phyloP scores from a whole-genome alignment of 2,329 filamentous ascomycete genomes.

The Fusarium protoensiforme region DNA sequence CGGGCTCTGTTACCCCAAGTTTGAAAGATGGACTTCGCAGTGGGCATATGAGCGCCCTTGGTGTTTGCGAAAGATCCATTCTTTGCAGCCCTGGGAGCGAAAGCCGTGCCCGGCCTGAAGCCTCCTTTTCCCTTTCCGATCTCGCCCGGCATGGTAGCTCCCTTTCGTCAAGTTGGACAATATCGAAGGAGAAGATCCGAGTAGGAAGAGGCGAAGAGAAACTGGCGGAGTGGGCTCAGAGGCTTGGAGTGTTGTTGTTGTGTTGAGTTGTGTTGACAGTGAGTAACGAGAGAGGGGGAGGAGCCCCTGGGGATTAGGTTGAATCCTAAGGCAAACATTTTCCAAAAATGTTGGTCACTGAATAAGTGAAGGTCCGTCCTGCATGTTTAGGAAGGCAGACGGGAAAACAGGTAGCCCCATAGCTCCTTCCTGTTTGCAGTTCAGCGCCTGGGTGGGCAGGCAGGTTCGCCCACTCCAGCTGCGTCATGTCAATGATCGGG shows the following conservation, averaged over 20 bases:
- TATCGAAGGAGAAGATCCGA: too few species aligned
- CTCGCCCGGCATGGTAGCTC: conserved; percentile 7
- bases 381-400: background rate
- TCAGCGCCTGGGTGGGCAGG: background rate
- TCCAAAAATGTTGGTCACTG: background rate
- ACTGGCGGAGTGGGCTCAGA: background rate
- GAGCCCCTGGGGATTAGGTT: background rate
- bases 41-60: conserved; percentile 16
- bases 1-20: conserved; percentile 24
- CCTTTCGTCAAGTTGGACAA: background rate
- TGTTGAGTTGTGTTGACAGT: background rate
- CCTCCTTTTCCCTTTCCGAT: conserved; percentile 6
- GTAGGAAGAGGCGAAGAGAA: background rate
- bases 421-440: background rate
- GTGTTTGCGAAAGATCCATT: background rate
- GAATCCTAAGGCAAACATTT: background rate
- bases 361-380: background rate
- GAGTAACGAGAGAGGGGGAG: background rate
- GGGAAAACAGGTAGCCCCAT: background rate
- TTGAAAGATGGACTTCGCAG: conserved; percentile 39
- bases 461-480: background rate
- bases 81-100: background rate
- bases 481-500: background rate
- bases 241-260: background rate
- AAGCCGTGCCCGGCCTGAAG: background rate